Evolutionary conservation across 352 stramenopile species (phyloP).

Genomic region (Phytopythium ostracodes): DNA sequence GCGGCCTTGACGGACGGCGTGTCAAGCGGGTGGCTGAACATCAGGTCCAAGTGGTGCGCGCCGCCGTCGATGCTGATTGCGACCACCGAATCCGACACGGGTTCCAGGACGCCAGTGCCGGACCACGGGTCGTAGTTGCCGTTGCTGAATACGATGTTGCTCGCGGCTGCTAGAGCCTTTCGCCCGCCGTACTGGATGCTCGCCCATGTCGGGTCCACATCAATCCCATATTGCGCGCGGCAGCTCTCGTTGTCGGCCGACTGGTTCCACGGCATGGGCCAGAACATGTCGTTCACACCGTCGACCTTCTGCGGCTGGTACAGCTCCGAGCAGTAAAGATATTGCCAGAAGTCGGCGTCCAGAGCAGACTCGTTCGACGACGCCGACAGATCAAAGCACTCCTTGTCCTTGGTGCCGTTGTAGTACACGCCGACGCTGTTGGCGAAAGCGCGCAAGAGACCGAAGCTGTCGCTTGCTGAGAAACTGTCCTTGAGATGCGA

Average conservation of each 20-base stretch:
- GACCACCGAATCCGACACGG: constrained; percentile 50
- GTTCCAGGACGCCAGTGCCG: constrained; percentile 63
- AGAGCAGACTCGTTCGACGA: constrained; percentile 31
- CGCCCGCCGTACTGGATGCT: constrained; percentile 45
- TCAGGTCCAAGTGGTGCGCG: not conserved
- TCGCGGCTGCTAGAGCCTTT: constrained; percentile 35
- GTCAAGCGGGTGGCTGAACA: not conserved
- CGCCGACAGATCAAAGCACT: constrained; percentile 33
- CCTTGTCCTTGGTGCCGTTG: constrained; percentile 41
- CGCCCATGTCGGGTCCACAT: constrained; percentile 36
- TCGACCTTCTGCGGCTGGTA: constrained; percentile 38
- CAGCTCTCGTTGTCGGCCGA: constrained; percentile 40
- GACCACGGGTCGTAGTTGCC: constrained; percentile 89
- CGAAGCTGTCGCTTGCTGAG: constrained; percentile 8
- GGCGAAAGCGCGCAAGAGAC: constrained; percentile 30
- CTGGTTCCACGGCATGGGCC: constrained; percentile 35
- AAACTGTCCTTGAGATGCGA: constrained; percentile 29
- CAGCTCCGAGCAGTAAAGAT: constrained; percentile 50
- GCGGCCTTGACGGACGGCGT: not conserved
- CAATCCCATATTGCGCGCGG: constrained; percentile 31
- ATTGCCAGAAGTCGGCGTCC: constrained; percentile 47
- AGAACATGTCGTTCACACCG: constrained; percentile 80
- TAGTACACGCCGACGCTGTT: constrained; percentile 48
- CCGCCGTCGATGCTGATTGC: constrained; percentile 15
- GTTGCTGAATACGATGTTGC: constrained; percentile 93